Base-by-base conservation (phyloP, 805 yeast genomes). In the Kluyveromyces siamensis region DNA sequence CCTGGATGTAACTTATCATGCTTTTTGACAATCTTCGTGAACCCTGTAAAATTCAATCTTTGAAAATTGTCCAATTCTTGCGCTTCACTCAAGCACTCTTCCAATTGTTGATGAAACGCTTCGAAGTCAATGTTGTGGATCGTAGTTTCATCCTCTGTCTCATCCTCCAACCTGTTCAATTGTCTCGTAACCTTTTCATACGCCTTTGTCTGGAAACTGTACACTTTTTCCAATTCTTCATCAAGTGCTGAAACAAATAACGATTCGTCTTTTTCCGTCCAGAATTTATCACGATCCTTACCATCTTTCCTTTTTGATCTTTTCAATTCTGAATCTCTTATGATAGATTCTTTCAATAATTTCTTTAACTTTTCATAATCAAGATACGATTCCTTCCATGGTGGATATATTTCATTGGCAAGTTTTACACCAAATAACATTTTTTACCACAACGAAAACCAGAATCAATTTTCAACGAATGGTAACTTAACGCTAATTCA, bases 11-110 rank as follows among this genome's bases (percentile, higher is more conserved):
- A 67, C 47, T 96, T 80, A 69, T 93, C 98, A 63, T 93, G 99
- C 69, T 91, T 91, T 71, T 91, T 90, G 55, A 90, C 97, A 57
- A 93, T 87, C 65, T 93, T 93, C 59, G 82, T 77, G 70, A 93
- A 91, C 1, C 97, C 99, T 13, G 99, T 91, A 71, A 84, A 93
- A 69, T 93, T 93, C 56, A 91, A 69, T 60, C 99, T 77, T 40
- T 95, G 84, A 70, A 93, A 93, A 62, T 81, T 87, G 65, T 90
- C 96, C 57, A 93, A 72, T 60, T 87, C 91, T 58, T 85, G 87
- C 10, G 98, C 87, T 57, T 79, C 75, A 10, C 80, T 75, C 51
- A 93, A 72, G 27, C 83, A 71, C 51, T 80, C 81, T 61, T 93
- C 99, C 56, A 93, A 72, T 48, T 80, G 77, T 35, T 68, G 67